These are phyloP conservation scores for Acacia melanoxylon DNA, from an alignment of 306 rosid genomes.

Conservation along the genomic window DNA sequence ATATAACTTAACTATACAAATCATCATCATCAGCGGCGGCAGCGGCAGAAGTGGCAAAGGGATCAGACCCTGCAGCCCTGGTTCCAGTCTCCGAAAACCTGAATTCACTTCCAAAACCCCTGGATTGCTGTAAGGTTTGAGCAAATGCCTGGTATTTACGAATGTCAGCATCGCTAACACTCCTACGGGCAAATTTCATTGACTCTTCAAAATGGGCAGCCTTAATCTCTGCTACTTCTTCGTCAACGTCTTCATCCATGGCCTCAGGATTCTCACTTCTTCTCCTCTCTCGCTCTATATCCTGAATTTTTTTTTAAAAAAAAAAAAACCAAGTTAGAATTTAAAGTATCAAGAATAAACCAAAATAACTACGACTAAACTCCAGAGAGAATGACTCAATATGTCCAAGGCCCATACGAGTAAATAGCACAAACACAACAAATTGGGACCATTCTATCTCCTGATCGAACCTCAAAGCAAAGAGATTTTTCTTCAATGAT, in stretches of 20 bases:
- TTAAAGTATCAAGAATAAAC: background rate
- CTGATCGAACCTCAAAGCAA: background rate
- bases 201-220: slow-evolving; percentile 58
- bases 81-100: slow-evolving; percentile 41
- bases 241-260: slow-evolving; percentile 49
- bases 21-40: slow-evolving; percentile 54
- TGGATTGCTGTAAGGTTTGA: slow-evolving; percentile 55
- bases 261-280: slow-evolving; percentile 44
- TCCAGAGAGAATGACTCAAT: background rate
- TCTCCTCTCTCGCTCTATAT: slow-evolving; percentile 46
- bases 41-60: slow-evolving; percentile 44
- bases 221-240: slow-evolving; percentile 48
- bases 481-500: background rate
- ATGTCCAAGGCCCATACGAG: background rate
- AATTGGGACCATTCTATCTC: background rate
- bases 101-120: slow-evolving; percentile 51
- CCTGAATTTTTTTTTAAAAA: slow-evolving; percentile 37
- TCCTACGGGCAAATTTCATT: slow-evolving; percentile 51
- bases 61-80: slow-evolving; percentile 39
- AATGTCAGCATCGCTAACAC: slow-evolving; percentile 49
- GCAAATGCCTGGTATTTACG: slow-evolving; percentile 57
- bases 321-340: background rate
- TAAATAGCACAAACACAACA: background rate
- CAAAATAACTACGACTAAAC: background rate
- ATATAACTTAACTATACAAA: slow-evolving; percentile 36